Evolutionary conservation across 768 basidiomycete genomes (phyloP), one percentile per base, ranked within the genome.

Genomic region (Tricholoma sp.): DNA sequence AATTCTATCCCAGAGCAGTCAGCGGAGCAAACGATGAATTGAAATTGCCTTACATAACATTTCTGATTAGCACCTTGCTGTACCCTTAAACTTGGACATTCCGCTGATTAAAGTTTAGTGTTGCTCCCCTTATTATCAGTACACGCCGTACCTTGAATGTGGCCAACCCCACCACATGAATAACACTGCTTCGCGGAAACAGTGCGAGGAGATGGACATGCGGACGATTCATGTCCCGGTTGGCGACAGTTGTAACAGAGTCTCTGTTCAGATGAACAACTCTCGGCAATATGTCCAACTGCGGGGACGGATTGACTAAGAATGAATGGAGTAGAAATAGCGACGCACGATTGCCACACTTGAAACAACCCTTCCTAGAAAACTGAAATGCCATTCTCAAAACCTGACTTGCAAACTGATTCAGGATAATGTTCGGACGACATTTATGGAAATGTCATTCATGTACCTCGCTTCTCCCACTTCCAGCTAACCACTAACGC

Each of bases 211-310:
- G 84, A 84, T 39, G 91, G 88, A 69, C 94, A 95, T 54, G 88
- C 84, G 54, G 89, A 86, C 17, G 89, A 92, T 72, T 95, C 93
- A 64, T 95, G 94, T 39, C 94, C 94, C n/a, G 92, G 89, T 69
- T 94, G 89, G 61, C 91, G 86, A 71, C 94, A 96, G 69, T 95
- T 96, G 76, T 94, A 96, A 75, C 94, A 96, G 57, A 96, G 82
- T 64, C 91, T 84, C 70, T 90, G 84, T 65, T 89, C 89, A 60
- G 90, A 91, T 47, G 91, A 81, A 69, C 93, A 96, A 65, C 88
- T 89, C 78, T 93, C 91, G 65, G 93, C 93, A 66, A 95, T 90
- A 71, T 96, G 93, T 49, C 93, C 93, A 68, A 94, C 93, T 94
- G 63, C 11, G 55, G 34, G 28, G 39, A 56, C 29, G 47, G 47